These are phyloP conservation scores for Pythium grandisporangium DNA, from an alignment of 352 stramenopile genomes.

Conservation along the genomic window DNA sequence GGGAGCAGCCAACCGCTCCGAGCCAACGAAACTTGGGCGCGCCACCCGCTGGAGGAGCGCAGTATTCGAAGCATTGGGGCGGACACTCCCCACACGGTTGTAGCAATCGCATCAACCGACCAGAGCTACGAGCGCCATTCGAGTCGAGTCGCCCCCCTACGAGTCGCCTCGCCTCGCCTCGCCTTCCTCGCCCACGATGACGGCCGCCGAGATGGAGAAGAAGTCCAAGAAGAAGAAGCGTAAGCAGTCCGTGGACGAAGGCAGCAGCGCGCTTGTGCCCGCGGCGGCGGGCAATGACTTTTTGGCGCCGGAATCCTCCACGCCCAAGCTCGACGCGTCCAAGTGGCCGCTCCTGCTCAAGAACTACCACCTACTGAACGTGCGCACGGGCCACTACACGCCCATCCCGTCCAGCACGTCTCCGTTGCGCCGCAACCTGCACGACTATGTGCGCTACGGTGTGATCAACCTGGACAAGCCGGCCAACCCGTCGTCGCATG, in stretches of 20 bases:
- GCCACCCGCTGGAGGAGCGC: too few species aligned
- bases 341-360: conserved; percentile 99
- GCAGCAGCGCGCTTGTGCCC: conserved; percentile 1
- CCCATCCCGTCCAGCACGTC: conserved; percentile 96
- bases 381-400: conserved; percentile 99
- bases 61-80: too few species aligned
- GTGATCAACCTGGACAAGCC: conserved; percentile 99
- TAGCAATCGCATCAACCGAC: too few species aligned
- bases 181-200: too few species aligned
- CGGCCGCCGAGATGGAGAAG: conserved; percentile 63
- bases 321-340: conserved; percentile 93
- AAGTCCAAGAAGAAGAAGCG: conserved; percentile 88
- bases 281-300: conserved; percentile 40
- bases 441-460: conserved; percentile 97
- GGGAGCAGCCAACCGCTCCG: conserved; percentile 20
- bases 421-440: conserved; percentile 95
- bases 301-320: conserved; percentile 67
- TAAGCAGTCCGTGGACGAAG: conserved; percentile 48
- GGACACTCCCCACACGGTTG: too few species aligned
- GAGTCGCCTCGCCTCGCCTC: too few species aligned
- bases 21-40: conserved; percentile 20
- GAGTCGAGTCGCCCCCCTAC: neutral
- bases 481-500: conserved; percentile 98
- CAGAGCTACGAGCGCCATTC: neutral
- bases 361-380: conserved; percentile 99